A percentile compares a stretch with the other conserved stretches of the same genome.
These are phyloP conservation scores for Lichtheimia ornata DNA, from an alignment of 371 early-diverging fungal genomes.

Conservation along the genomic window DNA sequence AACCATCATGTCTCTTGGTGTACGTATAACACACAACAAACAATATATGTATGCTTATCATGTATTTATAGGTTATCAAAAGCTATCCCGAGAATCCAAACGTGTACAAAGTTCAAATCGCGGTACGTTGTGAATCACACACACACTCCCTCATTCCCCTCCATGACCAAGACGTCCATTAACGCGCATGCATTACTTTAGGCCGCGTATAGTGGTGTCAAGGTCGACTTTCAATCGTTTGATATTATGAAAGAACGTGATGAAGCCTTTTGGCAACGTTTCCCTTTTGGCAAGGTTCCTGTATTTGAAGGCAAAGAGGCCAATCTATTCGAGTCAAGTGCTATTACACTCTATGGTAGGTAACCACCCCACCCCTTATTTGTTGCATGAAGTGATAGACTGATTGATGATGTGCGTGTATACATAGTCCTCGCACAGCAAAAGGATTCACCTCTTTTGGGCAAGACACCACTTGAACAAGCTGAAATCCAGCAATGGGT, in stretches of 20 bases:
- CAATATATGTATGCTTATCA: neutral
- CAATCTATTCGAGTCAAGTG: constrained; percentile 77
- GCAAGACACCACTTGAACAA: constrained; percentile 68
- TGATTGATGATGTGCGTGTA: constrained; percentile 2
- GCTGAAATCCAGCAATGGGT: constrained; percentile 80
- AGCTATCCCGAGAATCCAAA: constrained; percentile 59
- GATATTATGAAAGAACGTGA: constrained; percentile 69
- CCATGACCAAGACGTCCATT: neutral
- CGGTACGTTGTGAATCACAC: constrained; percentile 33
- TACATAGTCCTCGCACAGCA: constrained; percentile 68
- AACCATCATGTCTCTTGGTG: constrained; percentile 10
- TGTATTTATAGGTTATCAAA: constrained; percentile 42
- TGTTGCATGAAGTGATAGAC: neutral
- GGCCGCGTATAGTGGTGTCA: constrained; percentile 75
- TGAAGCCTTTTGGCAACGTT: constrained; percentile 81
- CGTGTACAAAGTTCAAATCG: constrained; percentile 68
- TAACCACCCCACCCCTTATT: constrained; percentile 2
- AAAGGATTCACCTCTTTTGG: constrained; percentile 63
- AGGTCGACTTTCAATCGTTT: constrained; percentile 68
- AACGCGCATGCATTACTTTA: neutral
- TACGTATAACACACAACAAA: no score
- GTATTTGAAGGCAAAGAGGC: constrained; percentile 76
- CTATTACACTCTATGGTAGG: constrained; percentile 87
- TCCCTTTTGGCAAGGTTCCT: constrained; percentile 84
- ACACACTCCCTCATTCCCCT: neutral